Base-by-base conservation (phyloP, 345 rosid species). In the Theobroma cacao region DNA sequence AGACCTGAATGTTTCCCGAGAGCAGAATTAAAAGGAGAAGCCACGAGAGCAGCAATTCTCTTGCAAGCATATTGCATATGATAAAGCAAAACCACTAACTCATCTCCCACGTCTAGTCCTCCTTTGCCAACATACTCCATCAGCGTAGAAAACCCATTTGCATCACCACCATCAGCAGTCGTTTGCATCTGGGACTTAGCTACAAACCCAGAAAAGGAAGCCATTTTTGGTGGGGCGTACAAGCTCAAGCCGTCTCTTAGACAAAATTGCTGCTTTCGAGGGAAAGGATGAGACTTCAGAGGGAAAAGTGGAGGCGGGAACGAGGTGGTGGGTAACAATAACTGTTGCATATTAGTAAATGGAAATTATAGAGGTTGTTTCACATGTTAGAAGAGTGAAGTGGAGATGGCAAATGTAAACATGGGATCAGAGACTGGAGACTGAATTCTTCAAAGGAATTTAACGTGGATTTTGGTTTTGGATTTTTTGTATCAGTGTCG, bases 41-140 rank as follows among this genome's bases (percentile, higher is more conserved):
- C 95, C 33, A 93, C 91, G 53, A 95, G 91, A 77, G 93, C 91
- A 48, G 95, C 95, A 60, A 95, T 91, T 87, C 89, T 90, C 90
- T 93, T 95, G 86, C 92, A 95, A 68, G 98, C 95, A 82, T 90
- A 90, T 85, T 90, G 95, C n/a, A 95, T 69, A 79, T 95, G 98
- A 52, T 89, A 80, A 69, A 92, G 85, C 82, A 95, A 79, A 73
- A 95, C 85, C 64, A 90, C 86, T 52, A 95, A 78, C 68, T 93
- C 98, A 84, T 89, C 95, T 52, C 90, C 91, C 78, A 89, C 90
- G 70, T 87, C 69, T 17, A 58, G 17, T 47, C 90, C 95, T 79
- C 82, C 90, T 79, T 82, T 89, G 28, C 97, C 90, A 73, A 83
- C 84, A 78, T 78, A 87, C 56, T 91, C 98, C 63, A 80, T 78